Percentiles rank a stretch among this genome's conserved stretches.
These are phyloP conservation scores for Cadophora sp. DNA, from an alignment of 2,329 filamentous ascomycete species.

Conservation along the genomic window DNA sequence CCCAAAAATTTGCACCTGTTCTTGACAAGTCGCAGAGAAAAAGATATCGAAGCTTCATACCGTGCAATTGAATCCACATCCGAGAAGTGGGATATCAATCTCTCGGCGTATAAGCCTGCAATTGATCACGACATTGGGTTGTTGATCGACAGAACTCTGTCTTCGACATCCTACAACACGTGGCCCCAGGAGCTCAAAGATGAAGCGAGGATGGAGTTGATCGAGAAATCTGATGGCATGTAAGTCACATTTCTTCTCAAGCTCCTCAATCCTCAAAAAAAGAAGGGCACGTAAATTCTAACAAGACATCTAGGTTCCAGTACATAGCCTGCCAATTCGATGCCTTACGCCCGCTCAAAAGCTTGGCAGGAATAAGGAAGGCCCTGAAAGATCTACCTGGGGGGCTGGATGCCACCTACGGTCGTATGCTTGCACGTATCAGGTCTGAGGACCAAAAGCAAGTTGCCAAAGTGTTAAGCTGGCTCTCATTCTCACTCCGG, in stretches of 20 bases:
- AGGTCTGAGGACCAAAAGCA: constrained; percentile 34
- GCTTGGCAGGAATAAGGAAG: neutral
- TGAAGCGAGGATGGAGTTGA: constrained; percentile 3
- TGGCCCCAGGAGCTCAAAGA: constrained; percentile 18
- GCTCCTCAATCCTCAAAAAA: neutral
- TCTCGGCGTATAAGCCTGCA: neutral
- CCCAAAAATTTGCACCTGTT: neutral
- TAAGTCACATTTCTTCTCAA: constrained; percentile 5
- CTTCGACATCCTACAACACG: neutral
- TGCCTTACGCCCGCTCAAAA: neutral
- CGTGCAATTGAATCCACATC: neutral
- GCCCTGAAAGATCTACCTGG: neutral
- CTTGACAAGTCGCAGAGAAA: neutral
- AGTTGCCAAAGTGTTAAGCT: constrained; percentile 36
- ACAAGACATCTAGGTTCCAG: neutral
- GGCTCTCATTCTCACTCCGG: constrained; percentile 38
- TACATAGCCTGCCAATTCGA: neutral
- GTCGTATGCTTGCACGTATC: neutral
- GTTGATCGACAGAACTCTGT: constrained; percentile 13
- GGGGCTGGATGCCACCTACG: neutral
- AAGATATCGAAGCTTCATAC: neutral
- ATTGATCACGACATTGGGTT: constrained; percentile 18
- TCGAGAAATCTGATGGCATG: constrained; percentile 26
- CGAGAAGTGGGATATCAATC: neutral
- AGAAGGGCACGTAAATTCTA: neutral